Evolutionary conservation across 2,329 filamentous ascomycete genomes (phyloP), one percentile per base, ranked within the genome.

Genomic region (Beauveria brongniartii): DNA sequence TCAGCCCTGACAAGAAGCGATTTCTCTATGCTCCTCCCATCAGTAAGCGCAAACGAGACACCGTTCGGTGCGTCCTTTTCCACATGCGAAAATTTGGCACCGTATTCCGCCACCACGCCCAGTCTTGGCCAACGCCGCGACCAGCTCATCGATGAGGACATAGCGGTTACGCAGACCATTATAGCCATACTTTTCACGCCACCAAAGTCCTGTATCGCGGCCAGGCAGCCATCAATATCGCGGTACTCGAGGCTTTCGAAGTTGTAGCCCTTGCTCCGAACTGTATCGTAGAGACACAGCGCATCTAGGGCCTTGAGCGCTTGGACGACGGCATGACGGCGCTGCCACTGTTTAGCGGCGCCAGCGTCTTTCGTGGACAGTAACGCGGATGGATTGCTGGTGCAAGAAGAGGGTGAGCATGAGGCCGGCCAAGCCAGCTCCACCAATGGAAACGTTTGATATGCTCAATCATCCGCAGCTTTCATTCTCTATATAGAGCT

Each of bases 321-420:
- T 86, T 86, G 5, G 83, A 83, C 0, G 82, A 83, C 2, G 86
- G 76, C 78, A 84, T 83, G 34, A 86, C 73, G 1, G 80, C 82
- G 3, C 83, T 83, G 20, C 80, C 79, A 26, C 78, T 78, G 62
- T 79, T 74, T 2, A 78, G 73, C 1, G 77, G 72, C 0, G 74
- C 73, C 0, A 71, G 9, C 79, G 75, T 16, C 75, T 72, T 63
- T 86, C 83, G 63, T 83, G 85, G 55, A 86, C 70, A 3, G 72
- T 78, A 62, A 72, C 75, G 5, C 73, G 64, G 48, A 87, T 84
- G 46, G 72, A 72, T 61, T 81, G 74, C 34, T 78, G 72, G 61
- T 84, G 77, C 0, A 87, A 73, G 2, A 80, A 75, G 0, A 87
- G 74, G 0, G 82, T 82, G 0, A 87, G 74, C 1, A 77, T 74